These are phyloP conservation scores for Collybiopsis confluens DNA, from an alignment of 768 basidiomycete genomes.

Conservation along the genomic window DNA sequence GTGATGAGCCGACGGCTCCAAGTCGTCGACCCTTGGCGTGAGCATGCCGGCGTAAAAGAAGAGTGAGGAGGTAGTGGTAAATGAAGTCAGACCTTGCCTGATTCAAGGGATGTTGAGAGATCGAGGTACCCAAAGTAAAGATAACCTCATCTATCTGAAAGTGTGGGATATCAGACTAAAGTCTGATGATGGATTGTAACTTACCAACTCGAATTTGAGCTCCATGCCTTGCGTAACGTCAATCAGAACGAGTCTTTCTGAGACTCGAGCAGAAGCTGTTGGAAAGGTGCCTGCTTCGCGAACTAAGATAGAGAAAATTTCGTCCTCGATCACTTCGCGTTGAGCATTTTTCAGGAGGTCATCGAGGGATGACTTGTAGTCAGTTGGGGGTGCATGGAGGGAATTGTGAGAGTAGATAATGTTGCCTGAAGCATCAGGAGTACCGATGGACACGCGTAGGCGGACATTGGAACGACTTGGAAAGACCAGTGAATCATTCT, in stretches of 20 bases:
- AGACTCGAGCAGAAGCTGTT: conserved; percentile 72
- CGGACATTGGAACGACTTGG: conserved; percentile 62
- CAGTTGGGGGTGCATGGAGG: conserved; percentile 16
- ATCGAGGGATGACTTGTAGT: conserved; percentile 39
- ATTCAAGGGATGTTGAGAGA: conserved; percentile 15
- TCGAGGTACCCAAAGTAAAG: conserved; percentile 8
- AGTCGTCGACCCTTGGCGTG: conserved; percentile 39
- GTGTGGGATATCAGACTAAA: too few species aligned
- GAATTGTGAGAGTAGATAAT: conserved; percentile 33
- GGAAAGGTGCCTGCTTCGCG: conserved; percentile 74
- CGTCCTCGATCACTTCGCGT: conserved; percentile 72
- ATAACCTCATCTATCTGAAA: conserved; percentile 30
- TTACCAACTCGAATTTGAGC: conserved; percentile 69
- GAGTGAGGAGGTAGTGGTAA: conserved; percentile 56
- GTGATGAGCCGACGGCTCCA: conserved; percentile 18
- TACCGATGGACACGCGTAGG: conserved; percentile 54
- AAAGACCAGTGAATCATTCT: conserved; percentile 47
- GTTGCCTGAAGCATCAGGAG: conserved; percentile 27
- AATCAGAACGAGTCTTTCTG: conserved; percentile 72
- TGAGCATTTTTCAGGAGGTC: conserved; percentile 55
- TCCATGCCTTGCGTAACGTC: conserved; percentile 72
- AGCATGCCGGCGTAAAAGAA: conserved; percentile 60
- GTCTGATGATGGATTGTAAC: not conserved
- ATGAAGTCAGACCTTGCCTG: conserved; percentile 60
- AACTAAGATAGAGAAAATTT: conserved; percentile 72